Evolutionary conservation across 345 rosid genomes (phyloP), one percentile per base, ranked within the genome.

Genomic region (Anacardium occidentale): DNA sequence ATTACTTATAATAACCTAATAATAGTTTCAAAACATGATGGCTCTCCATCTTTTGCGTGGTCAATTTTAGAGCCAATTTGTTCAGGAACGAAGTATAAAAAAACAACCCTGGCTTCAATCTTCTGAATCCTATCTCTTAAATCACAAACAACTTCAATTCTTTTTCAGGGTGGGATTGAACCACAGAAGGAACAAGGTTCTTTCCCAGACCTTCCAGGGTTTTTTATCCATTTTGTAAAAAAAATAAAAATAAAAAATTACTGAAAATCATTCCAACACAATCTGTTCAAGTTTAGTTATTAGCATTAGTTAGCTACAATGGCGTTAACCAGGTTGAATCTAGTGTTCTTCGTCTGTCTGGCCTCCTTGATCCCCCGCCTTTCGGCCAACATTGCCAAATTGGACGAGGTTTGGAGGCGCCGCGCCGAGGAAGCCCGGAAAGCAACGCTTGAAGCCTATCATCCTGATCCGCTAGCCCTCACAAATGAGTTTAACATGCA

Each of bases 351-450:
- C 29, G 40, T 80, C 10, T 60, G 51, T 25, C 58, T 79, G 8
- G 85, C 74, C 6, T 26, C 75, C 60, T 45, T 65, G 17, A 62
- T 80, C 9, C 80, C 81, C 14, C 22, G 58, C 29, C 69, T 84
- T 21, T 14, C 20, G 11, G 87, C 86, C 0, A 26, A 68, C 32
- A 69, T 77, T 14, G 81, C 60, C 1, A 14, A 64, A 4, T 76
- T 26, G 42, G 90, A 84, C 22, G 81, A 77, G 9, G 77, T 77
- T 7, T 85, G 91, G 89, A 34, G 63, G 62, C 50, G 73, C 15
- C 74, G 89, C 10, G 83, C 79, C 0, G 77, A 79, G 29, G 76
- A 80, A 44, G 83, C 91, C 54, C 56, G 54, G 74, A 71, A 82
- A 15, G 59, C 69, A 4, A 64, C 83, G 63, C 11, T 76, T 13